Evolutionary conservation across 2,329 filamentous ascomycete species (phyloP).

Genomic region (Cladophialophora carrionii): DNA sequence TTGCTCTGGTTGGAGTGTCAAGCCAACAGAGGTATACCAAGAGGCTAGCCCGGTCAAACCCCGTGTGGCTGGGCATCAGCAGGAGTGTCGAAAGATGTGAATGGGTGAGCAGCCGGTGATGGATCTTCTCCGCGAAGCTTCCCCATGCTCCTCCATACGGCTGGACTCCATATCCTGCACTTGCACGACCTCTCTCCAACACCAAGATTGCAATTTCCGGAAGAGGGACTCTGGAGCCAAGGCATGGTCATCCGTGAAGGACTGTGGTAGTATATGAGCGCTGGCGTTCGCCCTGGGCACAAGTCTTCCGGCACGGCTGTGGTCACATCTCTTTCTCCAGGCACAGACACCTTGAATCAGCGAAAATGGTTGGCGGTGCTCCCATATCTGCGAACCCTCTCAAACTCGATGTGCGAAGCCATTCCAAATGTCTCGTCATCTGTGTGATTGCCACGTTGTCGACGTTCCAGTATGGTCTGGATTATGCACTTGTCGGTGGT

Average conservation of each 20-base stretch:
- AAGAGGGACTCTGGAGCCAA: not conserved
- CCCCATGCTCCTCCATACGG: conserved; percentile 5
- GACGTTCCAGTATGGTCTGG: conserved; percentile 57
- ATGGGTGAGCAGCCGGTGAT: not conserved
- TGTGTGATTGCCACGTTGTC: conserved; percentile 54
- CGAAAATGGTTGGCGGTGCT: conserved; percentile 26
- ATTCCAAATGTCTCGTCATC: conserved; percentile 53
- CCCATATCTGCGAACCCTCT: conserved; percentile 31
- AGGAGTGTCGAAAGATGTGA: not conserved
- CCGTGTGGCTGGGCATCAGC: conserved; percentile 8
- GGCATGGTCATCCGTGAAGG: not conserved
- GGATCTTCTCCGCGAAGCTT: conserved; percentile 13
- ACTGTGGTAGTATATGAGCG: conserved; percentile 4
- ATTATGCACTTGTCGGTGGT: conserved; percentile 52
- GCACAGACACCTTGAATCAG: not conserved
- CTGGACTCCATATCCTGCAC: not conserved
- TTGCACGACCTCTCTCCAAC: not conserved
- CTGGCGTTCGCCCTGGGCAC: not conserved
- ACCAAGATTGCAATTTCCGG: conserved; percentile 1
- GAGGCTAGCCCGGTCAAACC: conserved; percentile 22
- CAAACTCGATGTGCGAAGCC: conserved; percentile 31
- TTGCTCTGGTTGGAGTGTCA: not conserved
- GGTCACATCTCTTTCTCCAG: not conserved
- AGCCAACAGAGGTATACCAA: conserved; percentile 14
- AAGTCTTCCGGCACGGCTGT: not conserved